These are phyloP conservation scores for Xylaria sp. DNA, from an alignment of 2,329 filamentous ascomycete genomes.

Conservation along the genomic window DNA sequence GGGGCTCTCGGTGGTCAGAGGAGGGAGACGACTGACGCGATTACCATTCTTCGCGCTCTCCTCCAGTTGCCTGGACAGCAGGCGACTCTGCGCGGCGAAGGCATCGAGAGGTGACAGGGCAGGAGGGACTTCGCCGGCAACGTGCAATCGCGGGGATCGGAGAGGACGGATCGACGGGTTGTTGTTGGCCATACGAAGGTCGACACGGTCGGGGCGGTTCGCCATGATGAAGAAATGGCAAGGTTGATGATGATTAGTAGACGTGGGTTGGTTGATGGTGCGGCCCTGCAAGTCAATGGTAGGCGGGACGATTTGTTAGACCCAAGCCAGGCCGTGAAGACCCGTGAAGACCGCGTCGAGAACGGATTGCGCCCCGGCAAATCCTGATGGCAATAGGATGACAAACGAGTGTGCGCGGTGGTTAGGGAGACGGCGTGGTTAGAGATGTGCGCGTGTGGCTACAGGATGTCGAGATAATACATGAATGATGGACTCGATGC, in stretches of 20 bases:
- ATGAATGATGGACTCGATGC: conserved; percentile 26
- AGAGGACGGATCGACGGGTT: conserved; percentile 49
- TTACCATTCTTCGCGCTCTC: conserved; percentile 68
- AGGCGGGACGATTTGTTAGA: conserved; percentile 3
- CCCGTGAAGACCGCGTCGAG: conserved; percentile 14
- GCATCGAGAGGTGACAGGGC: conserved; percentile 92
- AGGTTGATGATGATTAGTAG: conserved; percentile 1
- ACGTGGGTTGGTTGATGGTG: neutral
- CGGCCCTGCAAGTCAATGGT: neutral
- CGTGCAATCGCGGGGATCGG: conserved; percentile 68
- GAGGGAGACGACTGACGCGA: conserved; percentile 79
- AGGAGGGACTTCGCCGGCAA: conserved; percentile 77
- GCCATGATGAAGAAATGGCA: conserved; percentile 40
- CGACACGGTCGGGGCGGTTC: conserved; percentile 53
- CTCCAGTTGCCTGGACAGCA: conserved; percentile 82
- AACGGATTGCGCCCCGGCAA: conserved; percentile 3
- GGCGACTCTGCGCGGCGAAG: conserved; percentile 83
- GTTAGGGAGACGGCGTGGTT: neutral
- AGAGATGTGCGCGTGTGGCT: conserved; percentile 1
- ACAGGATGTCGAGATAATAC: conserved; percentile 16
- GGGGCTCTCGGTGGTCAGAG: conserved; percentile 75
- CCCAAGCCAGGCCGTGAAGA: conserved; percentile 12
- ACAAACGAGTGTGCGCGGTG: conserved; percentile 2
- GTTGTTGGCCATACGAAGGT: conserved; percentile 47
- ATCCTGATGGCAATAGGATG: neutral